Evolutionary conservation across 192 early-diverging fungal genomes (phyloP), one percentile per base, ranked within the genome.

Genomic region (Obelidium mucronatum): DNA sequence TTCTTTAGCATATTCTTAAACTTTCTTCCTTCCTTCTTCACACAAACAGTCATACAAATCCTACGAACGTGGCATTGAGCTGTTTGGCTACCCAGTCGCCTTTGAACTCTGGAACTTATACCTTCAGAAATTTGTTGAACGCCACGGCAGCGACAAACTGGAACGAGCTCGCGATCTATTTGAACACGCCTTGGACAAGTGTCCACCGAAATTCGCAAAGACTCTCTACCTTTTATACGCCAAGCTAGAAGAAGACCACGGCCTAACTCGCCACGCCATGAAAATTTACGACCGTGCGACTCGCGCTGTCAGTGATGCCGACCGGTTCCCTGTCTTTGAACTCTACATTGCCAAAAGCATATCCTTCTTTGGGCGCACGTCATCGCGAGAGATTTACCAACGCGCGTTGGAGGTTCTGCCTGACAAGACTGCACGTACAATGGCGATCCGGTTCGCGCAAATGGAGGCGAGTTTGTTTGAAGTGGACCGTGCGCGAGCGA

Each of bases 61-160:
- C 2, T 99, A 95, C 77, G 98, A 99, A 78, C 92, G 94, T 67
- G 98, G 97, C 8, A 95, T 99, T 76, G 93, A 95, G 15, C 79
- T 91, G n/a, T 98, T 99, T 78, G 95, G 95, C 22, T 98, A 93
- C 78, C 97, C 98, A 0, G 93, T 97, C 65, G 96, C 98, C 1
- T 93, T 96, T 78, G 98, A 99, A 73, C 85, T 99, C 48, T 99
- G 98, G 98, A 97, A 93, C 80, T 83, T 97, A 26, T 99, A 99
- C 84, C 83, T 99, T 56, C 82, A 87, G 17, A 91, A 92, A 74
- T 98, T 98, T 71, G 83, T 95, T 30, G 77, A 78, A 19, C 93
- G 97, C 37, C 97, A 95, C 80, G 92, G 89, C n/a, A 94, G 92
- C 35, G 74, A 87, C 2, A 93, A 96, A 76, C 76, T 98, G 2